Conservation (phyloP, 2,329 filamentous ascomycete genomes). For the Coniochaeta sp. region DNA sequence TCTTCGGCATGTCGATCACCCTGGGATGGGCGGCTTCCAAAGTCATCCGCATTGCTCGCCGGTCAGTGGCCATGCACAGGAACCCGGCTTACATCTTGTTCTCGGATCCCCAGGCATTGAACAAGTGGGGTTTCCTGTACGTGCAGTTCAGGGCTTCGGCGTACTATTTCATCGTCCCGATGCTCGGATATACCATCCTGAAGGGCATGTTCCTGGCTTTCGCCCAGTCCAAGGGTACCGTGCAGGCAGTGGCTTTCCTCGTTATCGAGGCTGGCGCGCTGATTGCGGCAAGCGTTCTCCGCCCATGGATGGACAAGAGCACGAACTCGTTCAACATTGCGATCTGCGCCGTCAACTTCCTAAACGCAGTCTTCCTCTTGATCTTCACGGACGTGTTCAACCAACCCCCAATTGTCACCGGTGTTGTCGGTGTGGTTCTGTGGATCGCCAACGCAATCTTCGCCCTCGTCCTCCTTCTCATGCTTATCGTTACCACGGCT, state of each 20-base stretch:
- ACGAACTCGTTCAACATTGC: slow-evolving; percentile 95
- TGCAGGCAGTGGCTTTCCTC: slow-evolving; percentile 76
- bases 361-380: slow-evolving; percentile 83
- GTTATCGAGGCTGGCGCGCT: slow-evolving; percentile 75
- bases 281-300: slow-evolving; percentile 69
- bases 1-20: slow-evolving; percentile 71
- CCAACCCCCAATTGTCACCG: slow-evolving; percentile 74
- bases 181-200: slow-evolving; percentile 70
- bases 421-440: slow-evolving; percentile 82
- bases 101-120: slow-evolving; percentile 86
- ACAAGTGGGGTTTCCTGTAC: slow-evolving; percentile 98
- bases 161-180: slow-evolving; percentile 87
- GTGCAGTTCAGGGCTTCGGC: slow-evolving; percentile 93
- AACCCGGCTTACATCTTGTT: slow-evolving; percentile 97
- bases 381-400: slow-evolving; percentile 85
- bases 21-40: slow-evolving; percentile 84
- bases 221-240: slow-evolving; percentile 60
- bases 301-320: slow-evolving; percentile 98
- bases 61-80: slow-evolving; percentile 85
- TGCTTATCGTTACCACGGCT: slow-evolving; percentile 68
- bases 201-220: slow-evolving; percentile 88
- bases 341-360: slow-evolving; percentile 82
- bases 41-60: slow-evolving; percentile 81
- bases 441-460: slow-evolving; percentile 84
- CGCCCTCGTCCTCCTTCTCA: slow-evolving; percentile 71